These are phyloP conservation scores for Calonectria montana DNA, from an alignment of 2,329 filamentous ascomycete species.

Conservation along the genomic window DNA sequence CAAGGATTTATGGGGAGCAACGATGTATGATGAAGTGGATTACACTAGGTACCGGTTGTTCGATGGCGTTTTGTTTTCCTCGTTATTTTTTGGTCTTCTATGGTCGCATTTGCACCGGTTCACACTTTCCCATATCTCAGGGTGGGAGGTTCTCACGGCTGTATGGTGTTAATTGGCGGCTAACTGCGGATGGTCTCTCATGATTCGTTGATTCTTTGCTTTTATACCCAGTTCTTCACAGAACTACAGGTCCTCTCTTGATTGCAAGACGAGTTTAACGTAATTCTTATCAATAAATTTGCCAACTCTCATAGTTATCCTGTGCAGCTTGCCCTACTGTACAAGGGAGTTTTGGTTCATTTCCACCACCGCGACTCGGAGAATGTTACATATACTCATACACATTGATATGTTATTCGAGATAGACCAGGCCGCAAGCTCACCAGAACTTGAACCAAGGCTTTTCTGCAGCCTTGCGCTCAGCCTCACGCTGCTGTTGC, in stretches of 20 bases:
- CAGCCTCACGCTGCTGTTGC: conserved; percentile 45
- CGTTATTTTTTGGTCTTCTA: not conserved
- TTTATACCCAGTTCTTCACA: conserved; percentile 23
- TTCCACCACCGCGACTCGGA: conserved; percentile 19
- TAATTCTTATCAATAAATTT: not conserved
- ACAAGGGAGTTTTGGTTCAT: conserved; percentile 23
- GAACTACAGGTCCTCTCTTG: not conserved
- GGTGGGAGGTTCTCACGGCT: not conserved
- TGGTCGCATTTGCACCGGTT: not conserved
- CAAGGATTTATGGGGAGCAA: not conserved
- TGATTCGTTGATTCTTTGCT: conserved; percentile 5
- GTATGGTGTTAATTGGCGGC: conserved; percentile 14
- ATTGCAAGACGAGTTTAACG: conserved; percentile 1
- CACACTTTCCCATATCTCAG: not conserved
- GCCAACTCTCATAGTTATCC: conserved; percentile 5
- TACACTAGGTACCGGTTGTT: not conserved
- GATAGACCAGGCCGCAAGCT: not conserved
- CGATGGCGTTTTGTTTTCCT: not conserved
- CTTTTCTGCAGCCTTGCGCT: conserved; percentile 50
- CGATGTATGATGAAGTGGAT: not conserved
- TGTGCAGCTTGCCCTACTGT: conserved; percentile 15
- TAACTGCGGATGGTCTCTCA: conserved; percentile 1
- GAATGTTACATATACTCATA: conserved; percentile 36
- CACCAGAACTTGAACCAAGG: conserved; percentile 71
- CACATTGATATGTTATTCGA: conserved; percentile 27